A percentile compares a stretch with the other conserved stretches of the same genome.
Conservation (phyloP, 73 alveolate species). For the Breviolum minutum region DNA sequence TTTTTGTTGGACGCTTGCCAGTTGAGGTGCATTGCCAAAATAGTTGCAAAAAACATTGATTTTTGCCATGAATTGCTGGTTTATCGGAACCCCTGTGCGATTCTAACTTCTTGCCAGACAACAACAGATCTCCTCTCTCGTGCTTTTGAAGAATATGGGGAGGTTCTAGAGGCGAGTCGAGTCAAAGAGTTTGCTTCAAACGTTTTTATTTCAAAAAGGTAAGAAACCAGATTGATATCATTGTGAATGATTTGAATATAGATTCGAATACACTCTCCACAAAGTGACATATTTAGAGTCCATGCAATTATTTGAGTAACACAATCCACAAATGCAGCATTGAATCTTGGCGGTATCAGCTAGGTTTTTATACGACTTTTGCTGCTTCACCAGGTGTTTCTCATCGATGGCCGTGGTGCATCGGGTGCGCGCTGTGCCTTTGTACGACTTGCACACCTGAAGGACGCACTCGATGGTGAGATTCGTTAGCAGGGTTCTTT, state of each 20-base stretch:
- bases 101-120: slow-evolving; percentile 28
- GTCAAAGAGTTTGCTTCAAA: background rate
- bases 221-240: background rate
- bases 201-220: background rate
- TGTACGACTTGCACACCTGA: slow-evolving; percentile 51
- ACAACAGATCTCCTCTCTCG: slow-evolving; percentile 73
- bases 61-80: background rate
- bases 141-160: slow-evolving; percentile 74
- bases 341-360: too few species aligned
- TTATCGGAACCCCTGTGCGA: background rate
- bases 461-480: background rate
- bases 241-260: too few species aligned
- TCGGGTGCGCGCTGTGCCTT: slow-evolving; percentile 94
- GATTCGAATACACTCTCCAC: too few species aligned
- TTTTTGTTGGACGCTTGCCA: slow-evolving; percentile 88
- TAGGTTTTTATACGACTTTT: background rate
- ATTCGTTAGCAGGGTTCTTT: background rate
- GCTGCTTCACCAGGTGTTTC: slow-evolving; percentile 47
- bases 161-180: slow-evolving; percentile 49
- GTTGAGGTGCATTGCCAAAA: background rate
- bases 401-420: slow-evolving; percentile 91
- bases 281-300: too few species aligned
- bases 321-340: too few species aligned
- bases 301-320: too few species aligned
- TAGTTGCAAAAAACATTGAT: background rate